Evolutionary conservation across 768 basidiomycete genomes (phyloP).

Genomic region (Rickenella mellea): DNA sequence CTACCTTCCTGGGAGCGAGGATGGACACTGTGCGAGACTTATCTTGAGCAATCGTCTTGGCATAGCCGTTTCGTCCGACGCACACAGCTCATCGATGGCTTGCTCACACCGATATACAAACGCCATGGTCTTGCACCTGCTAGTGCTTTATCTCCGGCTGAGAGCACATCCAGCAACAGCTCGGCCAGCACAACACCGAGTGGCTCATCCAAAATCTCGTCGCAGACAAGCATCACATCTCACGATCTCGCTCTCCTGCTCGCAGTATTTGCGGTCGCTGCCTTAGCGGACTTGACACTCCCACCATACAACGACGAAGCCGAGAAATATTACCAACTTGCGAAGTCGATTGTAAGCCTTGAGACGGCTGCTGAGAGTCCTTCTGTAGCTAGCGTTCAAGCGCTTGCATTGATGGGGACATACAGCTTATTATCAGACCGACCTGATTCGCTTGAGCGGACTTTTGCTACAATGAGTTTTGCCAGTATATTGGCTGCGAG

Average conservation of each 20-base stretch:
- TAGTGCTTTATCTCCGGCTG: conserved; percentile 4
- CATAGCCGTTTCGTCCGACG: conserved; percentile 41
- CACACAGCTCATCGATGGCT: conserved; percentile 31
- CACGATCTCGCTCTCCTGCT: conserved; percentile 14
- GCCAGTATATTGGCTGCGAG: conserved; percentile 5
- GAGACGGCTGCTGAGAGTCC: conserved; percentile 29
- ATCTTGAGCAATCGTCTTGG: conserved; percentile 40
- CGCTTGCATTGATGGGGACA: conserved; percentile 21
- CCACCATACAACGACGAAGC: conserved; percentile 25
- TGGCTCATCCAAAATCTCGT: too few species aligned
- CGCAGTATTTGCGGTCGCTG: conserved; percentile 13
- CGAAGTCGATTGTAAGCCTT: conserved; percentile 29
- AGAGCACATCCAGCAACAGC: too few species aligned
- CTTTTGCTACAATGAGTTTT: conserved; percentile 5
- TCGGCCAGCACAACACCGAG: too few species aligned
- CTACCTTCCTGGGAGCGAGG: conserved; percentile 35
- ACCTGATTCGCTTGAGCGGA: neutral
- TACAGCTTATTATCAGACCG: conserved; percentile 19
- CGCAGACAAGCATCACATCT: conserved; percentile 11
- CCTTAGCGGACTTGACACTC: conserved; percentile 17
- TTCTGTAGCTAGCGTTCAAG: conserved; percentile 30
- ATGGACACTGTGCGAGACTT: conserved; percentile 33
- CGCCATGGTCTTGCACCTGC: conserved; percentile 25
- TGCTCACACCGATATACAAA: conserved; percentile 37
- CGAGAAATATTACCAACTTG: conserved; percentile 36